phyloP scores from a whole-genome alignment of 805 yeast genomes.

The Pichia membranifaciens region DNA sequence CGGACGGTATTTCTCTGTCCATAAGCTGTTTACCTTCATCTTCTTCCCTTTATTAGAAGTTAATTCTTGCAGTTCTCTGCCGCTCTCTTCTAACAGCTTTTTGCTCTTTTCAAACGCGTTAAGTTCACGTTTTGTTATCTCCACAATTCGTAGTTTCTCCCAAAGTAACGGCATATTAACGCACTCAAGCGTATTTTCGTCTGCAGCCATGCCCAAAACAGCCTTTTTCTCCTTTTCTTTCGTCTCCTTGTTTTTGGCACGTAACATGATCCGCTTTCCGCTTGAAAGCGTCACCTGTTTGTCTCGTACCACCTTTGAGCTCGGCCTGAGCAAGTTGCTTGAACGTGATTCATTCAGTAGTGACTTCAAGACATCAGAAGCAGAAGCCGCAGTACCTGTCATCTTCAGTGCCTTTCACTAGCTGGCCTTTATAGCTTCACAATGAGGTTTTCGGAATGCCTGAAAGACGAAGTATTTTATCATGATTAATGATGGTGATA shows the following conservation, averaged over 20 bases:
- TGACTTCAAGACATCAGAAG: too few species aligned
- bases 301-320: background rate
- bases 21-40: conserved; percentile 17
- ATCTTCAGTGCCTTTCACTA: too few species aligned
- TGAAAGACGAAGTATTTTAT: too few species aligned
- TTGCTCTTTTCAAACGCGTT: background rate
- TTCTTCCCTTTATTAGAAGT: conserved; percentile 1
- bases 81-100: conserved; percentile 12
- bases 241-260: conserved; percentile 13
- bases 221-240: background rate
- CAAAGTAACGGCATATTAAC: conserved; percentile 23
- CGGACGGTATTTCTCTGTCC: conserved; percentile 71
- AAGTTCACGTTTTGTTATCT: conserved; percentile 16
- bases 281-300: conserved; percentile 20
- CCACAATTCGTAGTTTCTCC: conserved; percentile 21
- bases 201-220: background rate
- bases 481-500: too few species aligned
- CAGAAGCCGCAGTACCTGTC: too few species aligned
- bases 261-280: conserved; percentile 21
- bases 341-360: too few species aligned
- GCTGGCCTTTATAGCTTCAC: too few species aligned
- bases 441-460: too few species aligned
- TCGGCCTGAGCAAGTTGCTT: too few species aligned
- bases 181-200: background rate
- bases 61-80: conserved; percentile 9